These are phyloP conservation scores for Dipteronia dyeriana DNA, from an alignment of 345 rosid genomes.

Conservation along the genomic window DNA sequence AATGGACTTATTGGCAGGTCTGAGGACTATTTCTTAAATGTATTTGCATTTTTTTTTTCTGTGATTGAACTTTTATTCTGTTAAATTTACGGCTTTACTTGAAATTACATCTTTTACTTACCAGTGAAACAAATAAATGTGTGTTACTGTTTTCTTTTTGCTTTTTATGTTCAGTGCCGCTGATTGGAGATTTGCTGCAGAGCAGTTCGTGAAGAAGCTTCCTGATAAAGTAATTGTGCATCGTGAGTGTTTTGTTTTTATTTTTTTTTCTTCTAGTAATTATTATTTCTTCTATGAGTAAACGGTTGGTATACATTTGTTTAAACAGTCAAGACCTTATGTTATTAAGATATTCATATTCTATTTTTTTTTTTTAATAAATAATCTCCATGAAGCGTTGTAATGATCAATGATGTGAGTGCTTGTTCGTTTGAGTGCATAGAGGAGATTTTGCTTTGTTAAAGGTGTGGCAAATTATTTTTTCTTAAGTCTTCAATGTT, in stretches of 20 bases:
- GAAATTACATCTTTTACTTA: no score
- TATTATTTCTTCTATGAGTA: no score
- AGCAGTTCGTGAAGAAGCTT: slow-evolving; percentile 79
- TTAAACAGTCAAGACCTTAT: no score
- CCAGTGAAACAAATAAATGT: background rate
- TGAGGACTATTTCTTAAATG: background rate
- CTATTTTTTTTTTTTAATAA: no score
- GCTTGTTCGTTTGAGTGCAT: background rate
- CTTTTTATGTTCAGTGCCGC: slow-evolving; percentile 51
- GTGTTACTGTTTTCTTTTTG: background rate
- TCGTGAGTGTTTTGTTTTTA: slow-evolving; percentile 51
- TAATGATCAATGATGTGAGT: background rate
- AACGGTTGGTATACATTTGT: background rate
- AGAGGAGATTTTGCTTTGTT: background rate
- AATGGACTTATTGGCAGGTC: slow-evolving; percentile 87
- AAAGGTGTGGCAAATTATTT: background rate
- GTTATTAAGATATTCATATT: no score
- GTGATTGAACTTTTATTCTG: background rate
- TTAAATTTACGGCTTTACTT: background rate
- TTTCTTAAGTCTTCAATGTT: background rate
- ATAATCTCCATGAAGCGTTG: background rate
- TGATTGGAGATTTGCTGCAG: slow-evolving; percentile 92
- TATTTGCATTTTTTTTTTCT: background rate
- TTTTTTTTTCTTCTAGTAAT: background rate
- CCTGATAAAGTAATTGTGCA: slow-evolving; percentile 86